Evolutionary conservation across 2,329 filamentous ascomycete species (phyloP).

Genomic region (Lecanicillium sp.): DNA sequence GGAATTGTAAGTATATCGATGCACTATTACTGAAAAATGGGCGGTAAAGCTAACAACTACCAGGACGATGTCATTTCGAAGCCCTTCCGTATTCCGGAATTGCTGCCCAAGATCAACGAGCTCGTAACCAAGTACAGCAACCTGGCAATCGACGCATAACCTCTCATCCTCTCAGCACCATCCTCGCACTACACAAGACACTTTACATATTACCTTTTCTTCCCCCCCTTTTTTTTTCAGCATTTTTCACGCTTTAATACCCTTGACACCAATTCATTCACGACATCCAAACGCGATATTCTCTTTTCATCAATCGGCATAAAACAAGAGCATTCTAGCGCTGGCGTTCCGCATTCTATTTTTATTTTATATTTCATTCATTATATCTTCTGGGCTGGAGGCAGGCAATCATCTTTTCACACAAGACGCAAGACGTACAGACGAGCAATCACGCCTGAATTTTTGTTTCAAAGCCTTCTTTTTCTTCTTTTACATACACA

Average conservation of each 20-base stretch:
- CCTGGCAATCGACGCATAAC: conserved; percentile 17
- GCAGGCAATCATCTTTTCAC: background rate
- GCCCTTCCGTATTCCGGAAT: conserved; percentile 67
- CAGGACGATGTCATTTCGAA: conserved; percentile 72
- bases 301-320: background rate
- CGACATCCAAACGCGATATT: conserved; percentile 3
- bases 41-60: conserved; percentile 2
- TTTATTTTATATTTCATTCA: background rate
- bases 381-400: background rate
- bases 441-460: background rate
- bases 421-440: too few species aligned
- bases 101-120: conserved; percentile 60
- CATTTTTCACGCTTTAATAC: too few species aligned
- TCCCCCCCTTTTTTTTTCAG: too few species aligned
- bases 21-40: background rate
- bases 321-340: too few species aligned
- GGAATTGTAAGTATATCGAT: conserved; percentile 55
- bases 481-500: background rate
- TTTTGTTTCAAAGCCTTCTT: background rate
- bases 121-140: conserved; percentile 35
- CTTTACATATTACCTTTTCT: too few species aligned
- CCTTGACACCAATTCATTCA: too few species aligned
- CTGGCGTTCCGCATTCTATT: background rate
- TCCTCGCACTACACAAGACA: background rate
- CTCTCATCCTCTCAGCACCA: background rate